Evolutionary conservation across 768 basidiomycete species (phyloP).

Genomic region (Psilocybe cubensis): DNA sequence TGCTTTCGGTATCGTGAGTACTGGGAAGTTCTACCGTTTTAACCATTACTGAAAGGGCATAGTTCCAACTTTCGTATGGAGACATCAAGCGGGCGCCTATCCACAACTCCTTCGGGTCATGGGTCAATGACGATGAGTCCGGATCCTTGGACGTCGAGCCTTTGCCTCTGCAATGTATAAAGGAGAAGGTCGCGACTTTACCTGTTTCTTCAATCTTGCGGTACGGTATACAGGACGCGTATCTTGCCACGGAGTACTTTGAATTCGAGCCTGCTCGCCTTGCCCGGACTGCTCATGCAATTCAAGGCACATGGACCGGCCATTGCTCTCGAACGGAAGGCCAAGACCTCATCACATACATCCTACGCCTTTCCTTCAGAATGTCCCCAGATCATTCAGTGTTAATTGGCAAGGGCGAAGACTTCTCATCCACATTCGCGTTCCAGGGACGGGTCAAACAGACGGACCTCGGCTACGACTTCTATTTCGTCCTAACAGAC

Average conservation of each 20-base stretch:
- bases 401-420: constrained; percentile 36
- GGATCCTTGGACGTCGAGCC: constrained; percentile 9
- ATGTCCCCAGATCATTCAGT: constrained; percentile 23
- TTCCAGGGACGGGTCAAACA: constrained; percentile 27
- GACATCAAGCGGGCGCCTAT: constrained; percentile 33
- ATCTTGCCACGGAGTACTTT: constrained; percentile 33
- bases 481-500: constrained; percentile 29
- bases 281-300: constrained; percentile 16
- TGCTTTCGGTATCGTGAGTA: constrained; percentile 40
- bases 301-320: constrained; percentile 39
- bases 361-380: constrained; percentile 32
- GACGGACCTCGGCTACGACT: constrained; percentile 21
- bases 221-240: constrained; percentile 36
- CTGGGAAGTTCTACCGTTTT: neutral
- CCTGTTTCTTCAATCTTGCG: constrained; percentile 28
- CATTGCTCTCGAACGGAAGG: constrained; percentile 28
- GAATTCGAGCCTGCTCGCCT: constrained; percentile 31
- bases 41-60: neutral
- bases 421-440: constrained; percentile 33
- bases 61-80: constrained; percentile 38
- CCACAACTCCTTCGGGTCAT: constrained; percentile 33
- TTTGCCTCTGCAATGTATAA: constrained; percentile 20
- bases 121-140: constrained; percentile 26
- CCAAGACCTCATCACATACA: constrained; percentile 25
- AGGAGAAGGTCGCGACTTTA: constrained; percentile 16